phyloP scores from a whole-genome alignment of 768 basidiomycete genomes.

The Lactarius vividus region DNA sequence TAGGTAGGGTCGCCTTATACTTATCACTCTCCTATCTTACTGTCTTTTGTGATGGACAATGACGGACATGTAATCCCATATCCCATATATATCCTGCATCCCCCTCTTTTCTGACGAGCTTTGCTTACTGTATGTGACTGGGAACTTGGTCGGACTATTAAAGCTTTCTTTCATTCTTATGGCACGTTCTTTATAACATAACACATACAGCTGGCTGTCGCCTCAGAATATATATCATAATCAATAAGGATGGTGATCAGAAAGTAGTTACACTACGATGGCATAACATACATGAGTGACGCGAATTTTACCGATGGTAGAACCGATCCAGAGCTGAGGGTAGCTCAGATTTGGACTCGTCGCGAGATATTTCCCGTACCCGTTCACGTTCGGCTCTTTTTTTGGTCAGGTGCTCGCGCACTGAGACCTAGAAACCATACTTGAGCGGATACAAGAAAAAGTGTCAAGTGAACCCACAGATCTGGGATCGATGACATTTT shows the following conservation, averaged over 20 bases:
- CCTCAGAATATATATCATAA: constrained; percentile 1
- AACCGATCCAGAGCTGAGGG: constrained; percentile 44
- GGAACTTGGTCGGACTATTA: constrained; percentile 10
- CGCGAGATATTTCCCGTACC: constrained; percentile 31
- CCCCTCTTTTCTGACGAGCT: not conserved
- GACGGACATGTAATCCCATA: not conserved
- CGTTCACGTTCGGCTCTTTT: constrained; percentile 36
- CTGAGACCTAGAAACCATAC: constrained; percentile 42
- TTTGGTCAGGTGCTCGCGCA: constrained; percentile 42
- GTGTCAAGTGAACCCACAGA: constrained; percentile 43
- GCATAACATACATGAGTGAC: not conserved
- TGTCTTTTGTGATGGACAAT: not conserved
- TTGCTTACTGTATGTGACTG: constrained; percentile 6
- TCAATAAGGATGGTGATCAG: not conserved
- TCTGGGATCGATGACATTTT: constrained; percentile 89
- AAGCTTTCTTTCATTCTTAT: not conserved
- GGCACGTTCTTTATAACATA: constrained; percentile 13
- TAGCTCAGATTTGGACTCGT: constrained; percentile 30
- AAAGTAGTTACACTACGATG: not conserved
- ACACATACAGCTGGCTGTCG: constrained; percentile 7
- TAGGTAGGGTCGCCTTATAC: constrained; percentile 3
- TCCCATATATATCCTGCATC: constrained; percentile 1
- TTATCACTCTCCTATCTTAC: not conserved
- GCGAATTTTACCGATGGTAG: constrained; percentile 23
- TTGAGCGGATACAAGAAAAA: constrained; percentile 30